Base-by-base conservation (phyloP, 192 early-diverging fungal species). In the Nowakowskiella sp. region DNA sequence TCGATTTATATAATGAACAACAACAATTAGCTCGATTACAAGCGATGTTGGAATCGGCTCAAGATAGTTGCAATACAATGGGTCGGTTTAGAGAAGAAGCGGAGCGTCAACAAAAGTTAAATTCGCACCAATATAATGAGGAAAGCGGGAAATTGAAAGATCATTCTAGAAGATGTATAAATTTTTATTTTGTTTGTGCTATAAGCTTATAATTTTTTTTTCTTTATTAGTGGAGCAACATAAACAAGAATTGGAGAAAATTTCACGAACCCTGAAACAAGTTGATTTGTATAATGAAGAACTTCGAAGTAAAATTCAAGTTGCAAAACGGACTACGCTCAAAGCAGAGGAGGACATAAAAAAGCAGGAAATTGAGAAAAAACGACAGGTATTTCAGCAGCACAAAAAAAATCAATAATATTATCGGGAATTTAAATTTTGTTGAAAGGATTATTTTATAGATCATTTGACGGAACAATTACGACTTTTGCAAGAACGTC, bases 241-340 rank as follows among this genome's bases (percentile, higher is more conserved):
- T 34, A 76, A 79, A 47, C 42, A 51, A 4, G 79, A 81, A 60
- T 65, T 81, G 5, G 79, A 81, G 51, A 76, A 74, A 39, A 66
- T 81, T 13, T 57, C 66, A n/a, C 66, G 64, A 2, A 77, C 79
- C 0, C 61, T 81, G 19, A 76, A 76, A 45, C 79, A 81, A 53
- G 76, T 81, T 6, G 73, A 81, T 53, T 51, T 79, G 34, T 81
- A 76, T 54, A 74, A 76, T 48, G 79, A 81, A 26, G 77, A 81
- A 53, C 64, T 81, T 4, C 34, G 66, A 24, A 64, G 61, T 30
- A 71, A 77, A 49, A 76, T 81, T 39, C 43, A 71, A 1, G 70
- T 79, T 7, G 76, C 76, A 22, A 79, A 79, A 46, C 53, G 79
- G 9, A 76, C 68, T 22, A 81, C 79, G 4, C 58, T 81, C 42